Evolutionary conservation across 139 green algal species (phyloP), one percentile per base, ranked within the genome.

Genomic region (Micractinium conductrix): DNA sequence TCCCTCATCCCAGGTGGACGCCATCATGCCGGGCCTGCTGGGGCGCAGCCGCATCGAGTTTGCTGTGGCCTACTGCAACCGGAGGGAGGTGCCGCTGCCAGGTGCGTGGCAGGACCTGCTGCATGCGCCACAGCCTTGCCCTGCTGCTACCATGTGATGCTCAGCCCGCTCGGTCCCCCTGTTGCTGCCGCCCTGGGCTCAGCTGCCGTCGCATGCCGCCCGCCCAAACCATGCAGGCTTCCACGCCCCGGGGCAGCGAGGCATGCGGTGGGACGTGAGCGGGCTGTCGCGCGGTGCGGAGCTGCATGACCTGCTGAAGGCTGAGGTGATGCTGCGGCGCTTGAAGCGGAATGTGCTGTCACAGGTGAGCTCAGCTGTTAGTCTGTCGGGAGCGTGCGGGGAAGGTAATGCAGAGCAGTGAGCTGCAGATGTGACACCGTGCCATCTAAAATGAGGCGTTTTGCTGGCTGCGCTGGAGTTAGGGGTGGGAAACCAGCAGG

Each of bases 311-410:
- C 80, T 99, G 89, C 91, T 99, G 74, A 86, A 84, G 48, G 86
- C 94, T 30, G 91, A 95, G 71, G 87, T 97, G 33, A 98, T 98
- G 96, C 86, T 99, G 43, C 90, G 97, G 45, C 89, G 97, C 16
- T 89, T 98, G 70, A 99, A 99, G 91, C 38, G 67, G 16, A 94
- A 99, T n/a, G 94, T 99, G 37, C 85, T 98, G 89, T 85, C 84
- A 17, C 87, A 96, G 88, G 89, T 72, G 30, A 62, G 53, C 24
- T 24, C 53, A 62, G 19, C 2, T 22, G 53, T 14, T 22, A 9
- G 6, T 14, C 53, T 37, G 19, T 17, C 35, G 22, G 28, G 21
- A 33, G 2, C 35, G 58, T 14, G 4, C 35, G 60, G 14, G 4
- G 4, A 33, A 28, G 19, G 60, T 68, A 28, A n/a, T n/a, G n/a